phyloP scores from a whole-genome alignment of 495 filamentous ascomycete species.

The Penicillium flavigenum region DNA sequence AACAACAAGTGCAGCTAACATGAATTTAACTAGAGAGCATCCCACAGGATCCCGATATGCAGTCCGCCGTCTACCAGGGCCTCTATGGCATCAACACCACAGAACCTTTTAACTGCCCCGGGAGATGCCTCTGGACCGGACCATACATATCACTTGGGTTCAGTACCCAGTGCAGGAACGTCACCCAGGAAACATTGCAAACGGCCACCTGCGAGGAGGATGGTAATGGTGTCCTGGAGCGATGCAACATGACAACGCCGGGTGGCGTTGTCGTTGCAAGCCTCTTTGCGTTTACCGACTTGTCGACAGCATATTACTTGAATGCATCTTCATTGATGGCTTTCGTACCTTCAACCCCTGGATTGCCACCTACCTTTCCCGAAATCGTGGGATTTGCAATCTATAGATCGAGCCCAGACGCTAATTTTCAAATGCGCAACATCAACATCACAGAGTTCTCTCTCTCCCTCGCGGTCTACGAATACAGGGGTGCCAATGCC shows the following conservation, averaged over 20 bases:
- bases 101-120: constrained; percentile 19
- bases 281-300: not conserved
- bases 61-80: constrained; percentile 18
- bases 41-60: constrained; percentile 20
- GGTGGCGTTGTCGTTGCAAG: not conserved
- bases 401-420: constrained; percentile 14
- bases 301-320: constrained; percentile 2
- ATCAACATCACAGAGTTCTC: constrained; percentile 24
- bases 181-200: constrained; percentile 21
- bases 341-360: not conserved
- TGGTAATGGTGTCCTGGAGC: not conserved
- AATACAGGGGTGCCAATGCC: constrained; percentile 14
- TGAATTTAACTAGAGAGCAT: constrained; percentile 12
- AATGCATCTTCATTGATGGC: constrained; percentile 4
- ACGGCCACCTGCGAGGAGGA: constrained; percentile 10
- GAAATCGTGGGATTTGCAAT: constrained; percentile 20
- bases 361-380: constrained; percentile 12
- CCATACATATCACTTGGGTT: constrained; percentile 24
- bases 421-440: constrained; percentile 6
- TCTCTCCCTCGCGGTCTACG: constrained; percentile 17
- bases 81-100: constrained; percentile 15
- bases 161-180: constrained; percentile 18
- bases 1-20: constrained; percentile 13
- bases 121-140: constrained; percentile 15
- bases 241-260: constrained; percentile 9